Evolutionary conservation across 495 filamentous ascomycete genomes (phyloP), one percentile per base, ranked within the genome.

Genomic region (Penicillium simplicissimum): DNA sequence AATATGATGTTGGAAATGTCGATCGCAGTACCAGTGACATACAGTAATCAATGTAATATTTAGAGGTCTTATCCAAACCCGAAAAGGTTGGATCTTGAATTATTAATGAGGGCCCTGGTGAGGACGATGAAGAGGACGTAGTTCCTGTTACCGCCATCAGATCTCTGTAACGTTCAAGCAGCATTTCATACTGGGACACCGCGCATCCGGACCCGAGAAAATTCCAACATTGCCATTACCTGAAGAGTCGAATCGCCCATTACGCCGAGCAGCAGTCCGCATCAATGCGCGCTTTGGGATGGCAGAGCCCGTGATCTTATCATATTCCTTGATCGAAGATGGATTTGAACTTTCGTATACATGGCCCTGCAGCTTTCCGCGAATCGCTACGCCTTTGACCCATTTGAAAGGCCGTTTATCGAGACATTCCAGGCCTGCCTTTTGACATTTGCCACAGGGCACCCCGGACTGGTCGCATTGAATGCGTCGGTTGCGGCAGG

Each of bases 21-120:
- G 9, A 5, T 8, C 13, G 8, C 4, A 53, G 3, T 5, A 21
- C n/a, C 2, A 1, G 8, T 8, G 7, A 13, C 33, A 57, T 69
- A 83, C 81, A 83, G 61, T 83, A 83, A 45, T 84, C 72, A 34
- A 84, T 69, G 60, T 85, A 84, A 42, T 71, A 75, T 56, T 74
- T 74, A 10, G 76, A 78, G 8, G 59, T 58, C 52, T 31, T 49
- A 54, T 76, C 71, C 43, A 83, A 60, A 28, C 65, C 56, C 25
- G 66, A 67, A 11, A 77, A 42, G 0, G 76, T 56, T 6, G 81
- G 79, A 51, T 84, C 79, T n/a, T 72, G 58, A 8, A 76, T 43
- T 17, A 40, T 34, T 25, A 61, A 33, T 14, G 67, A 65, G 34
- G 61, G 43, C 14, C 31, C 33, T 42, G 48, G 36, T 17, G 33